Conservation (phyloP, 2,329 filamentous ascomycete species). For the Hypoxylon sp. region DNA sequence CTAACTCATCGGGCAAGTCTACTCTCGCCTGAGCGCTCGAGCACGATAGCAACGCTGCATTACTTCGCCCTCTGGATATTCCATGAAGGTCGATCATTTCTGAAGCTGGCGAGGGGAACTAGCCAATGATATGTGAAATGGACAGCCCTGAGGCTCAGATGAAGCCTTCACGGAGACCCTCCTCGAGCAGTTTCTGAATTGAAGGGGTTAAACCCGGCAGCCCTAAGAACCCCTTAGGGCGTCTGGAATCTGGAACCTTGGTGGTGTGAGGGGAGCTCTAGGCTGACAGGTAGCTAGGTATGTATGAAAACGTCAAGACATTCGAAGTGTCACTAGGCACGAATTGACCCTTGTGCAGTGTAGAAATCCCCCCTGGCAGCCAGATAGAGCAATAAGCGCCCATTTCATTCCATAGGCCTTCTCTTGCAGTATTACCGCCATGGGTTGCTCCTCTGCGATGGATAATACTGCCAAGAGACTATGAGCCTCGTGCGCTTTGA, state of each 20-base stretch:
- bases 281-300: not conserved
- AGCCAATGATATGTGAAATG: not conserved
- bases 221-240: not conserved
- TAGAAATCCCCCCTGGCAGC: conserved; percentile 12
- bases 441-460: conserved; percentile 17
- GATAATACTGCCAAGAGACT: conserved; percentile 19
- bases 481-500: conserved; percentile 9
- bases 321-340: not conserved
- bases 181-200: not conserved
- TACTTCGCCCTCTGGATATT: not conserved
- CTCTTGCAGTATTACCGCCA: conserved; percentile 17
- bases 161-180: not conserved
- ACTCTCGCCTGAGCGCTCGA: not conserved
- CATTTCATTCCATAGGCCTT: conserved; percentile 4
- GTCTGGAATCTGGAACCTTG: not conserved
- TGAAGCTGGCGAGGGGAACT: not conserved
- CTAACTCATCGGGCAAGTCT: not conserved
- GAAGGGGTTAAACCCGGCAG: not conserved
- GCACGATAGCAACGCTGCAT: not conserved
- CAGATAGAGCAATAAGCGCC: conserved; percentile 14
- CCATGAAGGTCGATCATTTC: not conserved
- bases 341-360: too few relatives aligned
- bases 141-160: not conserved
- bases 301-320: not conserved
- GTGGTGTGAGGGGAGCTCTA: not conserved